Evolutionary conservation across 345 rosid genomes (phyloP), one percentile per base, ranked within the genome.

Genomic region (Nasturtium officinale): DNA sequence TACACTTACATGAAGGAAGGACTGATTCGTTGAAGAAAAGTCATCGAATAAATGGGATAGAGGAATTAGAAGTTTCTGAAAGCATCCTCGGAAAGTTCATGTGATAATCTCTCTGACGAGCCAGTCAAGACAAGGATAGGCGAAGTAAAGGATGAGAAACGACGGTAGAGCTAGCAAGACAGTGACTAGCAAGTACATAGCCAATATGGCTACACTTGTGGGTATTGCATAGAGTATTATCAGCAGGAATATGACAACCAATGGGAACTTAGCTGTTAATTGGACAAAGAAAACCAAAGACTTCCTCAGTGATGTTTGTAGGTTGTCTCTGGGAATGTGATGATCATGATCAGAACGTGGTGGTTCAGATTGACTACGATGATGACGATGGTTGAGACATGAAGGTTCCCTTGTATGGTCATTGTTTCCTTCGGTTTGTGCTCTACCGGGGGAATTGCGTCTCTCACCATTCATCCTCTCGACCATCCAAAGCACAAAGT

Each of bases 401-500:
- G 60, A 76, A 37, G 53, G 2, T 69, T 70, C 82, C 75, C 86
- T 82, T 74, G 81, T 72, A 40, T 43, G 56, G 56, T 72, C 80
- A 77, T 56, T 59, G 60, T 63, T 54, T 71, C 33, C 77, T 6
- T 48, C 67, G 11, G 51, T 47, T 55, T 73, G 85, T 72, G 69
- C 70, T 73, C 79, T 79, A 5, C 62, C 38, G n/a, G 73, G 58
- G 16, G 87, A 77, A 77, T 77, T 87, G 5, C 66, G 61, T 66
- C 91, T 81, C 73, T 88, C 91, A 7, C 89, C 91, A 28, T 91
- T 94, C 88, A 83, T 80, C 84, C 90, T 85, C 86, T 94, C 97
- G 2, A 91, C 90, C 97, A 94, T 94, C 98, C 97, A 89, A 28
- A 89, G 97, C 17, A 94, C 69, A 76, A 91, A 87, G 77, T 89